Base-by-base conservation (phyloP, 2,329 filamentous ascomycete species). In the Drechslerella dactyloides region DNA sequence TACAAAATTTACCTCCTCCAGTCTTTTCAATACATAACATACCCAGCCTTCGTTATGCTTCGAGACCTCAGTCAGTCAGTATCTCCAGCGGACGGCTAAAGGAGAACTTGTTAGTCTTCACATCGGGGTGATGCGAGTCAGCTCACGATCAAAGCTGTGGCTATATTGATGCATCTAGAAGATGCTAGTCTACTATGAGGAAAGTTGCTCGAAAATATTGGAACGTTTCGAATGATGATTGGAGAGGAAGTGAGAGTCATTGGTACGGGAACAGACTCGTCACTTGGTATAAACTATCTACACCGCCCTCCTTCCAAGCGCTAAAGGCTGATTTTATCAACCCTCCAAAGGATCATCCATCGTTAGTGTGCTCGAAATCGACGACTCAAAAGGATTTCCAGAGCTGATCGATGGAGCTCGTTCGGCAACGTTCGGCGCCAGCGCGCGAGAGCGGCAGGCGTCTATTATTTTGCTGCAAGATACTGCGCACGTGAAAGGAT, bases 271-370 rank as follows among this genome's bases (percentile, higher is more conserved):
- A 44, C 40, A n/a, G 40, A 44, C 15, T n/a, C 15, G 17, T 44
- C 40, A n/a, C 13, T 44, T 15, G 40, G 40, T 44, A 44, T 44
- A 44, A 44, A 44, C 40, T n/a, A 37, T 37, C 6, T 37, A 37
- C 17, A 44, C n/a, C 40, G 17, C 13, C 40, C 40, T 44, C 33
- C 33, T n/a, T 37, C 40, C n/a, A 7, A 44, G 40, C 13, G 6
- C 17, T 44, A n/a, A 44, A n/a, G 15, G 40, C 6, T 44, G 17
- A 44, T 44, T 17, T 44, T 44, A n/a, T n/a, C n/a, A 4, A 44
- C 17, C 15, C 5, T n/a, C 5, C 13, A 44, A 44, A 44, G 40
- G 40, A 8, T 44, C 40, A 10, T 44, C 40, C 13, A 44, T 44
- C 17, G 40, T 44, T 10, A 44, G 10, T n/a, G 40, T n/a, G 40